phyloP scores from a whole-genome alignment of 2,329 filamentous ascomycete genomes.

The Pseudovirgaria hyperparasitica region DNA sequence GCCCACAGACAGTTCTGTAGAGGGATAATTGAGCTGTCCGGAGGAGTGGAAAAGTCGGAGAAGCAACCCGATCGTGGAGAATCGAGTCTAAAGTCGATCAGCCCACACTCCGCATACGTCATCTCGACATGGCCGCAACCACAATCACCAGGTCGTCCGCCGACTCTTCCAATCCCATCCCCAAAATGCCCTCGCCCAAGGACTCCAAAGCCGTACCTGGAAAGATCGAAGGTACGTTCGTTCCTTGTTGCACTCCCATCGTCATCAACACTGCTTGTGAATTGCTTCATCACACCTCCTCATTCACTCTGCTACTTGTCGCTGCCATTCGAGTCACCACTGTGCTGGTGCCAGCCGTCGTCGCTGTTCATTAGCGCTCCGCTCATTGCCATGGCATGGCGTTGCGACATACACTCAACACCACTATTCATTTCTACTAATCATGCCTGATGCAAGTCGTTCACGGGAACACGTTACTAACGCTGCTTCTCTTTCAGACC shows the following conservation, averaged over 20 bases:
- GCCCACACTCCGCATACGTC: conserved; percentile 17
- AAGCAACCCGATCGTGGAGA: conserved; percentile 15
- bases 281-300: too few species aligned
- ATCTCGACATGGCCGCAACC: conserved; percentile 20
- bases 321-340: background rate
- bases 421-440: too few species aligned
- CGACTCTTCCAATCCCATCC: conserved; percentile 19
- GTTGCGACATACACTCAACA: conserved; percentile 3
- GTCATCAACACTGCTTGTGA: too few species aligned
- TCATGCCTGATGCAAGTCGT: too few species aligned
- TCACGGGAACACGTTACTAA: too few species aligned
- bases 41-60: conserved; percentile 3
- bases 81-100: conserved; percentile 12
- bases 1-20: background rate
- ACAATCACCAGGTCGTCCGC: conserved; percentile 19
- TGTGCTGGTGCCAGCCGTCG: conserved; percentile 1
- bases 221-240: conserved; percentile 22
- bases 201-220: conserved; percentile 19
- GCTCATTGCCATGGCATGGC: conserved; percentile 1
- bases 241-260: background rate
- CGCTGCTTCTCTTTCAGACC: too few species aligned
- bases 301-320: background rate
- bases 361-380: conserved; percentile 3
- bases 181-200: conserved; percentile 26
- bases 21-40: background rate